Evolutionary conservation across 768 basidiomycete genomes (phyloP), one percentile per base, ranked within the genome.

Genomic region (Crassisporium funariophilum): DNA sequence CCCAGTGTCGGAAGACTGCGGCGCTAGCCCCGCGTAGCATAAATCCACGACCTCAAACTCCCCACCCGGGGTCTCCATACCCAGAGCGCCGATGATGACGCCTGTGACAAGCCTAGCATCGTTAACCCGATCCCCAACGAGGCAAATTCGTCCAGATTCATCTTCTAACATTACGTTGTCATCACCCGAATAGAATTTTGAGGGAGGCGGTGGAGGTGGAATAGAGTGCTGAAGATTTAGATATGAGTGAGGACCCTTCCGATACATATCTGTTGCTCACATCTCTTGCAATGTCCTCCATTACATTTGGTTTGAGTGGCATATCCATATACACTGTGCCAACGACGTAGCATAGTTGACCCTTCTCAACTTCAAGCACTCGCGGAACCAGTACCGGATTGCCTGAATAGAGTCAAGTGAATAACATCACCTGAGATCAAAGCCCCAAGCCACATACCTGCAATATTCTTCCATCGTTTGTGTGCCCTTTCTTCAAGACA

Each of bases 291-390:
- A 98, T 81, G 53, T 99, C 97, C 57, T 93, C 88, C 52, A 99
- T 77, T n/a, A 99, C 90, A 60, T 98, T 98, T 0, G 95, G 95
- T 61, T 99, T 99, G 41, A 98, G 75, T 7, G 94, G 91, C 97
- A 99, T 99, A 50, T 99, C 94, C 84, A 98, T 87, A 65, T 98
- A 99, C 5, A 98, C 85, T 0, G 97, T 99, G 3, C 97, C 97
- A 44, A 97, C 73, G 50, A 98, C 79, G 65, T 87, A 98, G 66
- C 93, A 97, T 44, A 95, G 72, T 57, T 87, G 74, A 1, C 87
- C 86, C 56, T 91, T 89, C 36, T 83, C 71, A 6, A 98, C 86
- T 47, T 98, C 95, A 4, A 97, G 81, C 2, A 95, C 88, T 22
- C 91, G 78, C 5, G 83, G 76, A n/a, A 95, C 79, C 22, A 84